Evolutionary conservation across 495 filamentous ascomycete species (phyloP), one percentile per base, ranked within the genome.

Genomic region (Penicillium taxi): DNA sequence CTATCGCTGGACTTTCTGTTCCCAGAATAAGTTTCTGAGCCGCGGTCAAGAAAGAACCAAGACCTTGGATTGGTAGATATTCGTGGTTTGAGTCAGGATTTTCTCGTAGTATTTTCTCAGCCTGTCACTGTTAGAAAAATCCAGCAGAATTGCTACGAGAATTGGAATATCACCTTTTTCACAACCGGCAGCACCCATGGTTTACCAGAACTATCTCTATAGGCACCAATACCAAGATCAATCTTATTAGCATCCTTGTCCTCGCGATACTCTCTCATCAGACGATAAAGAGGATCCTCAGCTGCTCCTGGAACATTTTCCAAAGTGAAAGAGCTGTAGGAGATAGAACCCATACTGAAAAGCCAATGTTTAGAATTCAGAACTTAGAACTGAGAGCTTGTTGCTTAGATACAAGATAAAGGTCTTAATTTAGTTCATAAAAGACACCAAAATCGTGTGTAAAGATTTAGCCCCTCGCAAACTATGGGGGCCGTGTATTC

Each of bases 171-270:
- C 27, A 49, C 56, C 39, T 48, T 34, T 19, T 36, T 38, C 15
- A 64, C 50, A 19, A 36, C 42, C n/a, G 53, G 54, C 7, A 66
- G 41, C 4, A 58, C 32, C 58, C 59, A 64, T 13, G 58, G 59
- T 11, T 50, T 37, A 1, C 45, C 52, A 35, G 55, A 44, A 17
- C 60, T 51, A 26, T 58, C 59, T 9, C 58, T 51, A 30, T 64
- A 66, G 4, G 48, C 43, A 0, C 54, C 54, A 9, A 19, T 32
- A 4, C 29, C 29, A n/a, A 32, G 16, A 32, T 32, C 29, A 16
- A 32, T 32, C 14, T 19, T 32, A 17, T 32, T 32, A 8, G 16
- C 29, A 19, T 19, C 9, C 1, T 13, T 16, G 19, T 32, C 16
- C 19, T 32, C 16, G 1, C 12, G 29, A 19, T 17, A 32, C 15